Conservation (phyloP, 2,329 filamentous ascomycete genomes). For the Sporothrix phasma region DNA sequence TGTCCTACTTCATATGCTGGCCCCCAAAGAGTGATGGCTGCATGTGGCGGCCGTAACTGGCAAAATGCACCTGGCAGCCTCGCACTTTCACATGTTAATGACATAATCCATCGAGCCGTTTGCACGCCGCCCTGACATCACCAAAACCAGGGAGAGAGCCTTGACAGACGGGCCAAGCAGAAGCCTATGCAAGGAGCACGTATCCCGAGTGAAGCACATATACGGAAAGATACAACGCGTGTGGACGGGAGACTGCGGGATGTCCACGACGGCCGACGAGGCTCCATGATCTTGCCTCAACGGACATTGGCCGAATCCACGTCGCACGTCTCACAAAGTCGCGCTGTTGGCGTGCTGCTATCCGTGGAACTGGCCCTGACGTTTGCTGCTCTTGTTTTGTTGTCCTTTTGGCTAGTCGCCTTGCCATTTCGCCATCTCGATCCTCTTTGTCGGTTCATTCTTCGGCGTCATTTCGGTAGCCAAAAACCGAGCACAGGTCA, state of each 20-base stretch:
- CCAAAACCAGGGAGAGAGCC: background rate
- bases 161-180: background rate
- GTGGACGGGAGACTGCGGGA: too few relatives aligned
- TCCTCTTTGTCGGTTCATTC: background rate
- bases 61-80: too few relatives aligned
- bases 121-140: background rate
- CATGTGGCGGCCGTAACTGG: background rate
- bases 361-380: too few relatives aligned
- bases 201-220: background rate
- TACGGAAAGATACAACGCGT: background rate
- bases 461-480: slow-evolving; percentile 12
- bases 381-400: background rate
- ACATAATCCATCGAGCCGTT: background rate
- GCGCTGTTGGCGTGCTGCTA: background rate
- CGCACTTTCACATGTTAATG: slow-evolving; percentile 8
- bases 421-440: background rate
- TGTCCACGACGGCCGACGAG: too few relatives aligned
- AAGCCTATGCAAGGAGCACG: too few relatives aligned
- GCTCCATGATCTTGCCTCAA: slow-evolving; percentile 1
- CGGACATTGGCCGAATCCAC: too few relatives aligned
- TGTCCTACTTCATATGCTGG: too few relatives aligned
- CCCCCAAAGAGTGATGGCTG: background rate
- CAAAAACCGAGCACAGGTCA: background rate
- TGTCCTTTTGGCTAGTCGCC: background rate
- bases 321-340: too few relatives aligned